These are phyloP conservation scores for Clonostachys rhizophaga DNA, from an alignment of 2,329 filamentous ascomycete genomes.

Conservation along the genomic window DNA sequence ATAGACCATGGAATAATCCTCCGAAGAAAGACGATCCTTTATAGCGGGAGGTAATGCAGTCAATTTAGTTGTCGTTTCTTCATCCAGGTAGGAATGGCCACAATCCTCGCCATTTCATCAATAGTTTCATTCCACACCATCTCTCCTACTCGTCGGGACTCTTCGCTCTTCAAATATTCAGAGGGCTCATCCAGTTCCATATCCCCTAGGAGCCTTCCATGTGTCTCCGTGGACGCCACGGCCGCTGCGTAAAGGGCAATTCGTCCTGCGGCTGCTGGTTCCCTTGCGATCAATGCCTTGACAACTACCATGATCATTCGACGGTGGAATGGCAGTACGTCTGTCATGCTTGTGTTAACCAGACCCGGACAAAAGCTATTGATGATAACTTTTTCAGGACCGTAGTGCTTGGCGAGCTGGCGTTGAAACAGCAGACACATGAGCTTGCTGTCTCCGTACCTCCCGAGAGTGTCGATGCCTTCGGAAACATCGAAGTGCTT, in stretches of 20 bases:
- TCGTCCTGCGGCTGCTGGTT: not conserved
- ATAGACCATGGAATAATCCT: too few species aligned
- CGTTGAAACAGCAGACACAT: conserved; percentile 24
- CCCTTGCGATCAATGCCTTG: not conserved
- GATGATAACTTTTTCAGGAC: conserved; percentile 31
- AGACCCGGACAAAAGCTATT: conserved; percentile 41
- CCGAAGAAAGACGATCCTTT: too few species aligned
- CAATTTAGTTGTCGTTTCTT: not conserved
- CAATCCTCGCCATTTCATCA: not conserved
- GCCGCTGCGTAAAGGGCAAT: not conserved
- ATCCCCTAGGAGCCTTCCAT: not conserved
- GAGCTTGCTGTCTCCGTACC: conserved; percentile 20
- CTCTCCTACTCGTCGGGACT: not conserved
- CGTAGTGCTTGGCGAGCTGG: conserved; percentile 24
- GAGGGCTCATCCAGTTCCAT: not conserved
- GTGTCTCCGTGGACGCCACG: not conserved
- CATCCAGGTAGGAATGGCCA: not conserved
- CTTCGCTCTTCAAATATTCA: not conserved
- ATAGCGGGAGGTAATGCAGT: too few species aligned
- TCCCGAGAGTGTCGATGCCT: conserved; percentile 10
- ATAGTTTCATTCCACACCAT: not conserved
- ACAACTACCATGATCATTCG: not conserved
- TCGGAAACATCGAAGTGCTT: conserved; percentile 19
- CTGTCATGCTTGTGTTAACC: conserved; percentile 31
- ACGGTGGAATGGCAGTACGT: conserved; percentile 16